phyloP scores from a whole-genome alignment of 352 stramenopile species.

The Sclerospora graminicola region DNA sequence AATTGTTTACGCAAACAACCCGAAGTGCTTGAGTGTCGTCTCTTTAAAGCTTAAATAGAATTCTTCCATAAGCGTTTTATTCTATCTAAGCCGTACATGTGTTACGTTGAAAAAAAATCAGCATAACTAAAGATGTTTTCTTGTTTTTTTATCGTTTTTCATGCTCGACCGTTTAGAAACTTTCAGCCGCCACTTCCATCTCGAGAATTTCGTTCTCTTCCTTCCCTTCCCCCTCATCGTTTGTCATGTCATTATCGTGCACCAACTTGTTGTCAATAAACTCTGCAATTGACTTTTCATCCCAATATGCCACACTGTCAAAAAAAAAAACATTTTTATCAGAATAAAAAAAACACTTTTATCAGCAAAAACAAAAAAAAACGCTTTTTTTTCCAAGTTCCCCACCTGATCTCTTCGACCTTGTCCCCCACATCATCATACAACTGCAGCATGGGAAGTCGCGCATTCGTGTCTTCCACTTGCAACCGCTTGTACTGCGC shows the following conservation, averaged over 20 bases:
- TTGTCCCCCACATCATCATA: slow-evolving; percentile 39
- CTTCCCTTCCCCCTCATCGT: slow-evolving; percentile 1
- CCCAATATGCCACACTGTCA: slow-evolving; percentile 54
- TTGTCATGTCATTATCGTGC: slow-evolving; percentile 7
- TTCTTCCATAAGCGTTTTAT: no score
- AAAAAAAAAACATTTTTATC: neutral
- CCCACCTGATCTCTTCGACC: slow-evolving; percentile 54
- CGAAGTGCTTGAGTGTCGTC: no score
- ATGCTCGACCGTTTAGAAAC: slow-evolving; percentile 1
- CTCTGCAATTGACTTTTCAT: slow-evolving; percentile 64
- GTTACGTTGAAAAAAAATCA: no score
- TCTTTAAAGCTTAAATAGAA: no score
- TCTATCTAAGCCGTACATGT: no score
- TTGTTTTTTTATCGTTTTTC: neutral
- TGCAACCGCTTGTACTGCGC: slow-evolving; percentile 31
- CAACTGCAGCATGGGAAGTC: slow-evolving; percentile 53
- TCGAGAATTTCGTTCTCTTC: slow-evolving; percentile 9
- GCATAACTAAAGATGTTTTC: no score
- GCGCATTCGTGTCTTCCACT: slow-evolving; percentile 35
- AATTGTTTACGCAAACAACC: no score
- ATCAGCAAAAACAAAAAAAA: neutral
- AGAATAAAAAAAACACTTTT: neutral
- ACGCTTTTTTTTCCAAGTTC: neutral
- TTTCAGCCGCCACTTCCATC: slow-evolving; percentile 15
- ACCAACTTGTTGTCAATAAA: slow-evolving; percentile 56